These are phyloP conservation scores for Sporisorium scitamineum DNA, from an alignment of 1,284 basidiomycete genomes.

Conservation along the genomic window DNA sequence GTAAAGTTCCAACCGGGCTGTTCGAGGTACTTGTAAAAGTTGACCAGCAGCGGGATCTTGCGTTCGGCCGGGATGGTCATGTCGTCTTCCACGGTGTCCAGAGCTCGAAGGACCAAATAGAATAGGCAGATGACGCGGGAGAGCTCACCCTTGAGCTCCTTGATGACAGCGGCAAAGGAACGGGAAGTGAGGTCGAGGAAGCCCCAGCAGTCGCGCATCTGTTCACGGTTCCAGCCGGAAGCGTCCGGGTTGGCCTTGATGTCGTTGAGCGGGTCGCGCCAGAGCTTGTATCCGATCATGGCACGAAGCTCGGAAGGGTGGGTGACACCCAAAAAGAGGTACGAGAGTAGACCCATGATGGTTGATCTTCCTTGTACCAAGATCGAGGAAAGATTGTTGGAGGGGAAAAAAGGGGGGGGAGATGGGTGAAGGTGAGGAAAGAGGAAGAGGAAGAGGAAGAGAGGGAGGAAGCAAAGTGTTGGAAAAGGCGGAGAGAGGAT, in stretches of 20 bases:
- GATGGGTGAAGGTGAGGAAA: background rate
- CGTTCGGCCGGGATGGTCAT: conserved; percentile 90
- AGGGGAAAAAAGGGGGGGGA: background rate
- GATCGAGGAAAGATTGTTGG: no score
- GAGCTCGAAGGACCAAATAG: conserved; percentile 90
- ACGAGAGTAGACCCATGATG: conserved; percentile 40
- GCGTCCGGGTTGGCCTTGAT: conserved; percentile 68
- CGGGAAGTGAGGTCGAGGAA: conserved; percentile 89
- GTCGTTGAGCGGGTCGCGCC: conserved; percentile 71
- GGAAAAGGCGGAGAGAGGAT: background rate
- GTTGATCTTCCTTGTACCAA: background rate
- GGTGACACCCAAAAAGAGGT: conserved; percentile 46
- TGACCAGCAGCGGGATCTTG: conserved; percentile 87
- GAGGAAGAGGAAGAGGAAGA: background rate
- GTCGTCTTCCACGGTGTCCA: conserved; percentile 98
- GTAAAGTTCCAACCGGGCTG: conserved; percentile 89
- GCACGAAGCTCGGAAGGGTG: conserved; percentile 69
- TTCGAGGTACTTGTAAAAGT: conserved; percentile 84
- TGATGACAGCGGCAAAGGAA: conserved; percentile 93
- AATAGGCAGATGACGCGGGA: conserved; percentile 90
- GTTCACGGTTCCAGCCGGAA: conserved; percentile 65
- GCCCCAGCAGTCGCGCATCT: conserved; percentile 90
- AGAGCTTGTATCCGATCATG: conserved; percentile 70
- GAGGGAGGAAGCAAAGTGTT: background rate
- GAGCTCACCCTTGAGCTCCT: conserved; percentile 94